These are phyloP conservation scores for Adiantum capillusveneris DNA, from an alignment of 75 land plant genomes.

Conservation along the genomic window DNA sequence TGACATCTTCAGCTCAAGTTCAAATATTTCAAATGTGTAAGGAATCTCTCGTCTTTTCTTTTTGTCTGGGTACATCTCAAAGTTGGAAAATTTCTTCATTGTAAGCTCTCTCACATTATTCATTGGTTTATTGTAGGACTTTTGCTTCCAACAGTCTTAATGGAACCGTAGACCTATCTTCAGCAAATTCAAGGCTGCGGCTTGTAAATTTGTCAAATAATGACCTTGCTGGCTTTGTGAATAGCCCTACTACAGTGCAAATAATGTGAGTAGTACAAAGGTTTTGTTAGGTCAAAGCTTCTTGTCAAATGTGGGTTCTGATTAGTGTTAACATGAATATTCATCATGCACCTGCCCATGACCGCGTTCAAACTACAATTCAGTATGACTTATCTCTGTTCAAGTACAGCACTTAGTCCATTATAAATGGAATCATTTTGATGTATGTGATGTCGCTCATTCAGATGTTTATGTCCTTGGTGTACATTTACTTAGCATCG, in stretches of 20 bases:
- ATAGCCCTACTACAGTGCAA: background rate
- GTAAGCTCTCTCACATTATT: no score
- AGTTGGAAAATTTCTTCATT: no score
- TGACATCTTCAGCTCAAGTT: background rate
- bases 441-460: no score
- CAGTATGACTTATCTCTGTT: no score
- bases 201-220: conserved; percentile 1
- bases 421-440: no score
- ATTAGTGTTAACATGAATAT: no score
- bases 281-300: background rate
- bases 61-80: no score
- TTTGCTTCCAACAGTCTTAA: background rate
- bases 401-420: no score
- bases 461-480: no score
- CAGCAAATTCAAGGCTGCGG: background rate
- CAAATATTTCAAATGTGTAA: conserved; percentile 4
- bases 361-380: no score
- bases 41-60: background rate
- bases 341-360: no score
- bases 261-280: background rate
- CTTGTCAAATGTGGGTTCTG: background rate
- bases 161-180: background rate
- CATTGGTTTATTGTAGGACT: background rate
- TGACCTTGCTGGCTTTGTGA: background rate
- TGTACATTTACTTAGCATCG: no score